phyloP scores from a whole-genome alignment of 768 basidiomycete species.

The Tephrocybe sp. region DNA sequence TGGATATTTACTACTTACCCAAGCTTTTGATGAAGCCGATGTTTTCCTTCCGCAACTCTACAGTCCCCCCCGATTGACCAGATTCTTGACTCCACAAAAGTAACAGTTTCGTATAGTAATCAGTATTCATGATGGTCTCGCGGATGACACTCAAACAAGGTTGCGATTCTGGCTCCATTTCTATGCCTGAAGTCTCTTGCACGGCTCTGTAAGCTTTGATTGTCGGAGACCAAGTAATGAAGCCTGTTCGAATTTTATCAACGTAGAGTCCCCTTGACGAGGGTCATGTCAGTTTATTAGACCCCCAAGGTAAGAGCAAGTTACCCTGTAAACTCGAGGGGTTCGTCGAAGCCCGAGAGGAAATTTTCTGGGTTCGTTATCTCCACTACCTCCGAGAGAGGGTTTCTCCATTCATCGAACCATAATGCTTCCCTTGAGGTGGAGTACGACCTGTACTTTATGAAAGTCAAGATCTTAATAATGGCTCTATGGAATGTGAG shows the following conservation, averaged over 20 bases:
- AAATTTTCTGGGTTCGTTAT: constrained; percentile 51
- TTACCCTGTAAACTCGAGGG: constrained; percentile 35
- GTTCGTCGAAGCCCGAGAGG: constrained; percentile 41
- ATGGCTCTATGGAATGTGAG: constrained; percentile 46
- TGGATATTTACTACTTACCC: constrained; percentile 21
- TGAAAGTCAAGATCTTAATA: constrained; percentile 59
- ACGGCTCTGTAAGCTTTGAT: constrained; percentile 58
- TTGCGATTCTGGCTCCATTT: constrained; percentile 55
- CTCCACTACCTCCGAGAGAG: constrained; percentile 45
- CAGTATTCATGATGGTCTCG: constrained; percentile 39
- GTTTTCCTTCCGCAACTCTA: constrained; percentile 58
- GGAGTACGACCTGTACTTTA: constrained; percentile 78
- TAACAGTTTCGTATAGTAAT: constrained; percentile 61
- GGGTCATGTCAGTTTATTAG: constrained; percentile 7
- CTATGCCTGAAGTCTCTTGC: constrained; percentile 34
- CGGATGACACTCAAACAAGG: constrained; percentile 51
- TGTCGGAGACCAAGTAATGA: constrained; percentile 66
- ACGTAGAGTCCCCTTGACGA: constrained; percentile 46
- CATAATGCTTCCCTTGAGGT: constrained; percentile 63
- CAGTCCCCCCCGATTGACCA: constrained; percentile 43
- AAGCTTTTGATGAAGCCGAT: constrained; percentile 39
- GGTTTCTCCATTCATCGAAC: constrained; percentile 70
- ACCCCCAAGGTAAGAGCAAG: constrained; percentile 13
- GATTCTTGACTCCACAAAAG: constrained; percentile 82
- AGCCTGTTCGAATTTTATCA: constrained; percentile 77